Evolutionary conservation across 1,139 yeast species (phyloP), one percentile per base, ranked within the genome.

Genomic region (Magnusiomyces tetraspermus): DNA sequence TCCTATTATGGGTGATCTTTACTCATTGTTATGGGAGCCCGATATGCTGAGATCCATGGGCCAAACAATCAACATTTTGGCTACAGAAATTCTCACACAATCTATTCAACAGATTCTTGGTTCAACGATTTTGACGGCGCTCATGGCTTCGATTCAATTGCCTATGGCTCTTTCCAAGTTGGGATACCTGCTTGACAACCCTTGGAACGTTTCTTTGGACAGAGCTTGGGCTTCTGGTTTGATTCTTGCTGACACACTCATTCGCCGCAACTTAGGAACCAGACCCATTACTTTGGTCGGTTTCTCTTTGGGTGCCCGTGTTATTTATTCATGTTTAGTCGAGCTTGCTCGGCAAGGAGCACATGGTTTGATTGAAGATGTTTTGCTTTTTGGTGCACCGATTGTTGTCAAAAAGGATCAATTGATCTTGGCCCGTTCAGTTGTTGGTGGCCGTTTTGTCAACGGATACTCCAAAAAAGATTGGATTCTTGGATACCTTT

Each of bases 151-250:
- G 1, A 76, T 94, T 51, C 97, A 92, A 67, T 73, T 87, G 56
- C 98, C 99, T 0, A 83, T 94, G 89, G 84, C 87, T 57, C 74
- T 94, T 46, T 82, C 97, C 0, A 94, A 94, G 63, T 72, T 94
- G 41, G 85, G 96, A 0, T 94, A 94, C 62, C 71, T 94, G 46
- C 76, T 94, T 40, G 99, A 94, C 66, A 94, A 94, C 63, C 99
- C 98, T 0, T 94, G 98, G 98, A 90, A 84, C 63, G 97, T 92
- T 3, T 90, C 98, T 0, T 73, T 94, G 56, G 97, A 92, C 67
- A 77, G 99, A 57, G 98, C 99, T 0, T 90, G 97, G 97, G 78
- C 90, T 50, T 95, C 97, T 0, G 99, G 99, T 1, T 74, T 82
- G 57, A 82, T 94, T 49, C 69, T 94, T 54, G 98, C 98, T 0